Evolutionary conservation across 495 filamentous ascomycete species (phyloP).

Genomic region (Neurospora sp.): DNA sequence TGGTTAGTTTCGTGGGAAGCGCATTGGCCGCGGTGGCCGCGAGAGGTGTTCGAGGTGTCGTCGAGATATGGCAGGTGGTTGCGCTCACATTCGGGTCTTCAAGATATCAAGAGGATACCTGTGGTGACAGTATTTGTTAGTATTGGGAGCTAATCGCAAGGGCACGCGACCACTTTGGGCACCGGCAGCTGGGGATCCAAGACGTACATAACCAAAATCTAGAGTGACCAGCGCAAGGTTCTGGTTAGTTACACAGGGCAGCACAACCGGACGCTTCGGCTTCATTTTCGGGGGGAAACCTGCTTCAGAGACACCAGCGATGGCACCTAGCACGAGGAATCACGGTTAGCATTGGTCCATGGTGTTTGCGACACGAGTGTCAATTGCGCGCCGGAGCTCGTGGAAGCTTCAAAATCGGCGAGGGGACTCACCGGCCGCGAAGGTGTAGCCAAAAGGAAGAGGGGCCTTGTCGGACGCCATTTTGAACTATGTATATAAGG

Average conservation of each 20-base stretch:
- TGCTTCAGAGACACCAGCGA: slow-evolving; percentile 22
- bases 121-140: slow-evolving; percentile 10
- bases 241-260: neutral
- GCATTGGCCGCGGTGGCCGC: slow-evolving; percentile 1
- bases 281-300: neutral
- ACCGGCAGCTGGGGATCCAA: neutral
- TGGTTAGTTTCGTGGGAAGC: slow-evolving; percentile 19
- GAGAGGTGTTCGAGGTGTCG: neutral
- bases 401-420: neutral
- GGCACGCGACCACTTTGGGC: slow-evolving; percentile 10
- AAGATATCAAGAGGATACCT: slow-evolving; percentile 99
- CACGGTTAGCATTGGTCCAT: slow-evolving; percentile 10
- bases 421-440: slow-evolving; percentile 22
- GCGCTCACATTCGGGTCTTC: slow-evolving; percentile 86
- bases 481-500: slow-evolving; percentile 4
- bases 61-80: neutral
- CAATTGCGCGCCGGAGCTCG: neutral
- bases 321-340: slow-evolving; percentile 12
- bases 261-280: neutral
- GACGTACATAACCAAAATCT: slow-evolving; percentile 81
- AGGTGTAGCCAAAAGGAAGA: slow-evolving; percentile 27
- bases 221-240: neutral
- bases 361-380: neutral
- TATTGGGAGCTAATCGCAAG: neutral
- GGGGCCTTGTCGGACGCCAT: slow-evolving; percentile 23